These are phyloP conservation scores for Sugiyamaella grinbergsii DNA, from an alignment of 1,139 yeast genomes.

Conservation along the genomic window DNA sequence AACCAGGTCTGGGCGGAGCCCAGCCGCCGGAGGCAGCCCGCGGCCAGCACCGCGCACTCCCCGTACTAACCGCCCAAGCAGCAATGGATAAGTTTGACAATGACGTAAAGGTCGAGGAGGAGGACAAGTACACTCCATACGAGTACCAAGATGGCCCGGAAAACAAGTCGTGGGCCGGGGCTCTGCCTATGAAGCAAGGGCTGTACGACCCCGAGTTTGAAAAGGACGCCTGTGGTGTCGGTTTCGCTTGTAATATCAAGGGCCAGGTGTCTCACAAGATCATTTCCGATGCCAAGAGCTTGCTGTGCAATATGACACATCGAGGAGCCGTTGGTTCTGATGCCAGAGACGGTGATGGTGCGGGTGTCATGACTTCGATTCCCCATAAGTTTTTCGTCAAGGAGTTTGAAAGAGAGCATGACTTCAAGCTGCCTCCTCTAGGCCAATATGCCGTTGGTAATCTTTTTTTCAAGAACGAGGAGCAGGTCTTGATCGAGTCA, in stretches of 20 bases:
- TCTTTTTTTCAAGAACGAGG: constrained; percentile 84
- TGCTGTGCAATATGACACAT: constrained; percentile 97
- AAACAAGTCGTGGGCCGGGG: constrained; percentile 88
- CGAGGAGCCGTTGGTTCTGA: constrained; percentile 97
- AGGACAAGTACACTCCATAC: constrained; percentile 48
- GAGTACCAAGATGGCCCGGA: constrained; percentile 73
- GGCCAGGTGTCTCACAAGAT: constrained; percentile 88
- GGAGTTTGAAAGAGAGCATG: constrained; percentile 65
- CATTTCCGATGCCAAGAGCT: constrained; percentile 79
- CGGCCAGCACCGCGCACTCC: no score
- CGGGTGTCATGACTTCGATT: constrained; percentile 91
- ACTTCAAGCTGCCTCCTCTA: constrained; percentile 64
- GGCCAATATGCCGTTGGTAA: constrained; percentile 97
- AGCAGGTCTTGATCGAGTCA: constrained; percentile 62
- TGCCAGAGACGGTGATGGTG: constrained; percentile 98
- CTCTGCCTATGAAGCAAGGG: constrained; percentile 85
- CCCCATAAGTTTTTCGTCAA: constrained; percentile 85
- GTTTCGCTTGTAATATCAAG: constrained; percentile 92
- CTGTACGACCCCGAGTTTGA: constrained; percentile 92
- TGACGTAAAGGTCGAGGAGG: constrained; percentile 29
- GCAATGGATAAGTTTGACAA: constrained; percentile 23
- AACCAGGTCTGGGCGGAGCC: no score
- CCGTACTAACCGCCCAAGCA: not conserved
- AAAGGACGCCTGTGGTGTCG: constrained; percentile 98
- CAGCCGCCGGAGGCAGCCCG: no score